These are phyloP conservation scores for Alternaria hordeiaustralica DNA, from an alignment of 2,329 filamentous ascomycete genomes.

Conservation along the genomic window DNA sequence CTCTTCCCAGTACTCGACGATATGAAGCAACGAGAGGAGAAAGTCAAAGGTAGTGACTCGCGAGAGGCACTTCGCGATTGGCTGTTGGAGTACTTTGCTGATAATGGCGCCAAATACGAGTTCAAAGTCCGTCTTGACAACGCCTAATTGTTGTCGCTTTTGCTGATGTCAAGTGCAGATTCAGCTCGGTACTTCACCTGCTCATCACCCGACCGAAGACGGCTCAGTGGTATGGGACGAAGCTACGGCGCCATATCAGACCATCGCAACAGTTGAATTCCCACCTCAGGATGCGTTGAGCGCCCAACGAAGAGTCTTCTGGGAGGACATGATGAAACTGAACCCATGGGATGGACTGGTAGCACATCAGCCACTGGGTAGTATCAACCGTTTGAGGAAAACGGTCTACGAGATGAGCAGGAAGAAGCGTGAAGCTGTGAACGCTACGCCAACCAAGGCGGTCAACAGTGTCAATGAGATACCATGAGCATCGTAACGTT, in stretches of 20 bases:
- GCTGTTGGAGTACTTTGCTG: slow-evolving; percentile 30
- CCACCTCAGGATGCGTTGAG: slow-evolving; percentile 34
- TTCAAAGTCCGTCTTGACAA: slow-evolving; percentile 21
- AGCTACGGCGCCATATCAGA: slow-evolving; percentile 39
- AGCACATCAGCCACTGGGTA: slow-evolving; percentile 35
- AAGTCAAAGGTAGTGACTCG: slow-evolving; percentile 28
- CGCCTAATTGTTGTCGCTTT: neutral
- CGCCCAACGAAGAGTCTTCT: slow-evolving; percentile 31
- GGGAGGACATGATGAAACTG: slow-evolving; percentile 40
- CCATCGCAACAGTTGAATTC: slow-evolving; percentile 34
- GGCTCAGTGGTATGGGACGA: slow-evolving; percentile 41
- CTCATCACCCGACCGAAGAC: slow-evolving; percentile 41
- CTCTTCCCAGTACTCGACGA: slow-evolving; percentile 34
- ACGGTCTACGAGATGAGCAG: slow-evolving; percentile 35
- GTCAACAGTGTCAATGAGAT: slow-evolving; percentile 31
- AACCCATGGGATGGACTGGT: slow-evolving; percentile 35
- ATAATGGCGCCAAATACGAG: slow-evolving; percentile 36
- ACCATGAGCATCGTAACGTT: slow-evolving; percentile 6
- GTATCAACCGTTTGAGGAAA: slow-evolving; percentile 37
- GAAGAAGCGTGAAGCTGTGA: slow-evolving; percentile 29
- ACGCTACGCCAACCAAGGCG: slow-evolving; percentile 18
- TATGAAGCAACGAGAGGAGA: slow-evolving; percentile 22
- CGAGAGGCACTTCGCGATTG: slow-evolving; percentile 34
- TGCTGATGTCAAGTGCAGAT: slow-evolving; percentile 19
- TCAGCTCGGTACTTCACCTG: slow-evolving; percentile 36